Percentiles rank a stretch among this genome's conserved stretches.
Conservation (phyloP, 441 rosid species). For the Adansonia madagascariensis region DNA sequence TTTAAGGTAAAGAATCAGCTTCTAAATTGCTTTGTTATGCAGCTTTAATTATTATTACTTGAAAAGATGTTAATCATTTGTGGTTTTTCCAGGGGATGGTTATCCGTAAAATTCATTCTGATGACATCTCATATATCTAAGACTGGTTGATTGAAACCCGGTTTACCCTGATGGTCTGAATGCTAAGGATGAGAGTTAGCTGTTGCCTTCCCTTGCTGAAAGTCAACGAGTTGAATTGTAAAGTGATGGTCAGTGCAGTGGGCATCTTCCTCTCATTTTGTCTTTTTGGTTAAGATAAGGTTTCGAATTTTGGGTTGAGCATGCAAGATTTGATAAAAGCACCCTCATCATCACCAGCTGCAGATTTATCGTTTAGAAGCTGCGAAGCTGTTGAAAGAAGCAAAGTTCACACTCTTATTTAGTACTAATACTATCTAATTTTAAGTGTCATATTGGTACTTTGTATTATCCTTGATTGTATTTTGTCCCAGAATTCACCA, state of each 20-base stretch:
- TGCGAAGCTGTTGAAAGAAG: neutral
- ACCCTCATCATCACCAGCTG: neutral
- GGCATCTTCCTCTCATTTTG: neutral
- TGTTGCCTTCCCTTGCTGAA: conserved; percentile 6
- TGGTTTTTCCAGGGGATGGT: neutral
- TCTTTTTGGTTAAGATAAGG: neutral
- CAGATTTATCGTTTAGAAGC: neutral
- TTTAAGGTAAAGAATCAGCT: neutral
- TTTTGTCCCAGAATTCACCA: neutral
- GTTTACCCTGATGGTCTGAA: neutral
- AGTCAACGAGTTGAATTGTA: neutral
- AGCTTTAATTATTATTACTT: neutral
- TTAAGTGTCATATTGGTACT: neutral
- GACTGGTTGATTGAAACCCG: neutral
- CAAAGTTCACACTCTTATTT: neutral
- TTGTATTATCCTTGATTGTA: neutral
- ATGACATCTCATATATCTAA: neutral
- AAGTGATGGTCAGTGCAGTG: neutral
- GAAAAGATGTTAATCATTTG: conserved; percentile 1
- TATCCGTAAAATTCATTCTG: neutral
- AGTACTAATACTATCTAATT: neutral
- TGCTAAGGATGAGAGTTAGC: neutral
- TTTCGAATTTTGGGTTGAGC: neutral
- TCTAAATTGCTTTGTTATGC: neutral
- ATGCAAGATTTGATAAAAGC: neutral